These are phyloP conservation scores for Rosellinia necatrix DNA, from an alignment of 2,329 filamentous ascomycete species.

Conservation along the genomic window DNA sequence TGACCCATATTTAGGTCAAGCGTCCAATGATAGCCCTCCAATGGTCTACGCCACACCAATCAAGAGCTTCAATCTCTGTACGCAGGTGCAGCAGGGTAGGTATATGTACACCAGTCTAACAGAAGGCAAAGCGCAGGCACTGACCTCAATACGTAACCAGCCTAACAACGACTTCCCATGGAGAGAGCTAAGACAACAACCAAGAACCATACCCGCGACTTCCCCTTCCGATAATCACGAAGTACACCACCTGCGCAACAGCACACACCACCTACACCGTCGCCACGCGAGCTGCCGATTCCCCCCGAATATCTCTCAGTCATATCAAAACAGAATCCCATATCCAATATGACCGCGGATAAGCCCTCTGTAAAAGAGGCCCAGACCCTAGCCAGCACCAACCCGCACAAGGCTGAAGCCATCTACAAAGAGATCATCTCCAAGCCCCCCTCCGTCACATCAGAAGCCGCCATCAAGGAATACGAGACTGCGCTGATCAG, in stretches of 20 bases:
- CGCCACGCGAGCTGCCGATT: too few species aligned
- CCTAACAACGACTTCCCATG: conserved; percentile 3
- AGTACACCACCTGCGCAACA: too few species aligned
- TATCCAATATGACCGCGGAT: conserved; percentile 36
- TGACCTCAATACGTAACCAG: conserved; percentile 27
- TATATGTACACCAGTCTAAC: too few species aligned
- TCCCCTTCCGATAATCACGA: too few species aligned
- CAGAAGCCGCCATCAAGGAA: conserved; percentile 83
- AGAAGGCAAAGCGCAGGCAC: conserved; percentile 25
- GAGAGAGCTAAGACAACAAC: not conserved
- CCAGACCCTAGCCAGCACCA: conserved; percentile 78
- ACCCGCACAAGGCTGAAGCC: conserved; percentile 82
- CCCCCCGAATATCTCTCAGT: too few species aligned
- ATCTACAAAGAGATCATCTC: conserved; percentile 90
- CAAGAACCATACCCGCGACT: too few species aligned
- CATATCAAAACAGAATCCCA: not conserved
- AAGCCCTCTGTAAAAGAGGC: conserved; percentile 74
- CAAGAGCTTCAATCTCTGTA: conserved; percentile 4
- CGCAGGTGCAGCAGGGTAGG: conserved; percentile 6
- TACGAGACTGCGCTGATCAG: conserved; percentile 89
- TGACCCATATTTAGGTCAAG: not conserved
- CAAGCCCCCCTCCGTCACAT: conserved; percentile 79
- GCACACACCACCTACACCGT: too few species aligned
- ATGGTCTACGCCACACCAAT: not conserved
- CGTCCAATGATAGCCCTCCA: conserved; percentile 11